Conservation (phyloP, 805 yeast genomes). For the Starmerella potacharoeniae region DNA sequence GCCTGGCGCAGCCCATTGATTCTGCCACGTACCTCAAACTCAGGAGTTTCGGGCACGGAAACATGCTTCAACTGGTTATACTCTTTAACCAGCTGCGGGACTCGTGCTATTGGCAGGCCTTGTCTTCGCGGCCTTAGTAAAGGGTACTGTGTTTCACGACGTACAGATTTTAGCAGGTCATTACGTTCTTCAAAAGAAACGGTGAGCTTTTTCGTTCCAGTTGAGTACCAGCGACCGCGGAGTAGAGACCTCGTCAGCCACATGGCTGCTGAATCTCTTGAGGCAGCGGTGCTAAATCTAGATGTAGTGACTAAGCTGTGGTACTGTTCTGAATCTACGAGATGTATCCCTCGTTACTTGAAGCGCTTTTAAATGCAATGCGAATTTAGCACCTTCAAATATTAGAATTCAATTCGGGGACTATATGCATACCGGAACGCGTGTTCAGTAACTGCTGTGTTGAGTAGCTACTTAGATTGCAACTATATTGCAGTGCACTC, state of each 20-base stretch:
- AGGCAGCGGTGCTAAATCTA: too few species aligned
- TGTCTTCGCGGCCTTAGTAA: constrained; percentile 3
- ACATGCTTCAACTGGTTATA: constrained; percentile 10
- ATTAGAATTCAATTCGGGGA: too few species aligned
- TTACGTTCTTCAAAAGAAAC: constrained; percentile 20
- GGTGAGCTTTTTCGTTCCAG: constrained; percentile 9
- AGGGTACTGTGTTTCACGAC: constrained; percentile 9
- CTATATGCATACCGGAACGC: too few species aligned
- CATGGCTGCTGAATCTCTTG: neutral
- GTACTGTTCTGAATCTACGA: too few species aligned
- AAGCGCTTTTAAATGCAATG: too few species aligned
- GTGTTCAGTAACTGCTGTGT: too few species aligned
- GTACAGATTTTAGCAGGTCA: neutral
- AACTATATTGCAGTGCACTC: too few species aligned
- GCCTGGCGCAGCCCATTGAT: constrained; percentile 47
- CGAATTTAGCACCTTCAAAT: too few species aligned
- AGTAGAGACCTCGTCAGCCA: neutral
- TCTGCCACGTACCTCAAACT: constrained; percentile 36
- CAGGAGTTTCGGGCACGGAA: constrained; percentile 9
- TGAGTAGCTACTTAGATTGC: too few species aligned
- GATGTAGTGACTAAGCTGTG: too few species aligned
- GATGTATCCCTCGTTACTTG: too few species aligned
- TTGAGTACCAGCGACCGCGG: constrained; percentile 3
- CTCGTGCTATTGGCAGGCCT: neutral
- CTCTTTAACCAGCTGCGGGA: neutral